These are phyloP conservation scores for Apophysomyces elegans DNA, from an alignment of 371 early-diverging fungal genomes.

Conservation along the genomic window DNA sequence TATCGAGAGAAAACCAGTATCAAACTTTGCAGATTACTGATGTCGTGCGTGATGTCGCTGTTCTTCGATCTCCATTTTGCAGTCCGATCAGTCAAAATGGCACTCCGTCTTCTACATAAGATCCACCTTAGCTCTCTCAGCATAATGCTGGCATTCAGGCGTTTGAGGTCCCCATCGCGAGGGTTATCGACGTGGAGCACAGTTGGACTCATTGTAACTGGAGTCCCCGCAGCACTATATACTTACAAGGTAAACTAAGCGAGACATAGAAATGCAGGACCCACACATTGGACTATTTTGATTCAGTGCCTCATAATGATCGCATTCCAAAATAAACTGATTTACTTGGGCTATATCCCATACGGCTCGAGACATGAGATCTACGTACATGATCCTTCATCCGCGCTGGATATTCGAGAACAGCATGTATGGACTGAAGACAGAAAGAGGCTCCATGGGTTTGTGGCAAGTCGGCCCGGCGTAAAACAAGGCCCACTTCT, in stretches of 20 bases:
- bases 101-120: too few relatives aligned
- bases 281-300: not conserved
- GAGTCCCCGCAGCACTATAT: constrained; percentile 34
- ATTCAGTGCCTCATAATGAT: constrained; percentile 42
- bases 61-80: too few relatives aligned
- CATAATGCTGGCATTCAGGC: not conserved
- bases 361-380: constrained; percentile 36
- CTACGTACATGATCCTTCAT: constrained; percentile 9
- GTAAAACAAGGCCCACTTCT: constrained; percentile 14
- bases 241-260: constrained; percentile 28
- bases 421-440: constrained; percentile 25
- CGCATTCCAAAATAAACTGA: constrained; percentile 47
- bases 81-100: too few relatives aligned
- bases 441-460: constrained; percentile 26
- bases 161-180: not conserved
- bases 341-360: constrained; percentile 50
- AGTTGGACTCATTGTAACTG: constrained; percentile 23
- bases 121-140: too few relatives aligned
- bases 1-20: too few relatives aligned
- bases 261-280: not conserved
- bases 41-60: too few relatives aligned
- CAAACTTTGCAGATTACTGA: too few relatives aligned
- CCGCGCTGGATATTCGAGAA: constrained; percentile 18
- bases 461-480: constrained; percentile 16
- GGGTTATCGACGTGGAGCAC: constrained; percentile 23